Evolutionary conservation across 169 alveolate species (phyloP).

Genomic region (Babesia ovis): DNA sequence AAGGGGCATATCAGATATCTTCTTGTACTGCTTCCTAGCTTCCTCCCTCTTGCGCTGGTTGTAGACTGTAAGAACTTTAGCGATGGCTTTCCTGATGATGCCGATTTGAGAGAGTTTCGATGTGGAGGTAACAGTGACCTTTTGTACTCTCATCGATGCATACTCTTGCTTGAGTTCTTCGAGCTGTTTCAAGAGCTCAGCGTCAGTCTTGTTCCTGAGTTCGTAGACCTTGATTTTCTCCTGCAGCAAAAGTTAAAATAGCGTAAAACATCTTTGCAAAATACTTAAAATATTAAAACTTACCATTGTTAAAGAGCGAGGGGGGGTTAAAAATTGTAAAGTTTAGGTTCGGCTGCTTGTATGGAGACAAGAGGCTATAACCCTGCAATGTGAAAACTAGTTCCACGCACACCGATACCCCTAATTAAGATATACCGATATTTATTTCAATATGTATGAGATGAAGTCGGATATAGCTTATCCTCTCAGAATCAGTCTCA

Average conservation of each 20-base stretch:
- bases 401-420: not conserved
- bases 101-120: conserved; percentile 86
- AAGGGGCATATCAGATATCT: conserved; percentile 82
- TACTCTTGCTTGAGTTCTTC: conserved; percentile 89
- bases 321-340: not conserved
- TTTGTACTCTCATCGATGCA: conserved; percentile 87
- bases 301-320: conserved; percentile 32
- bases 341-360: not conserved
- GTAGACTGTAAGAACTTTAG: conserved; percentile 91
- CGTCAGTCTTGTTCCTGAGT: conserved; percentile 85
- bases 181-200: conserved; percentile 86
- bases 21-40: conserved; percentile 81
- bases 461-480: not conserved
- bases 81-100: conserved; percentile 89
- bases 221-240: conserved; percentile 84
- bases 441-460: not conserved
- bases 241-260: conserved; percentile 33
- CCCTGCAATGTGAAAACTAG: not conserved
- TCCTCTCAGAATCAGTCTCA: not conserved
- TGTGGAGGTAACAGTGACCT: conserved; percentile 90
- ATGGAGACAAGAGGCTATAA: not conserved
- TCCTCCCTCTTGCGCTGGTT: conserved; percentile 87
- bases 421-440: not conserved
- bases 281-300: not conserved
- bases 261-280: not conserved